phyloP scores from a whole-genome alignment of 2,329 filamentous ascomycete genomes.

The Colletotrichum limetticola region DNA sequence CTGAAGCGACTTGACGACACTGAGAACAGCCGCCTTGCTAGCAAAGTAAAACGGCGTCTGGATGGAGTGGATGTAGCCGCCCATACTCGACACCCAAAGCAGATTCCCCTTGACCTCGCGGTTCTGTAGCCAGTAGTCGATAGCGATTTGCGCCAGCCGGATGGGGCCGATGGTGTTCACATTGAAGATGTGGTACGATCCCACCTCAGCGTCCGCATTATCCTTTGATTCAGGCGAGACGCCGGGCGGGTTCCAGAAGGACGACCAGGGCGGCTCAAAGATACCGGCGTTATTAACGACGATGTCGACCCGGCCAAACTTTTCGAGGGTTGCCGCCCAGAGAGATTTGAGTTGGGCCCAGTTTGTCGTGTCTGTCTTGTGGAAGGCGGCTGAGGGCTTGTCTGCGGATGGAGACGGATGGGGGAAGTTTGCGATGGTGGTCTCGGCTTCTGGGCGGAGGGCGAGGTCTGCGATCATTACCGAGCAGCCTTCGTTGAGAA shows the following conservation, averaged over 20 bases:
- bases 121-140: slow-evolving; percentile 44
- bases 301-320: slow-evolving; percentile 35
- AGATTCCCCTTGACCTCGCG: slow-evolving; percentile 49
- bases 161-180: slow-evolving; percentile 42
- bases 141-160: slow-evolving; percentile 40
- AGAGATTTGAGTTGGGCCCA: slow-evolving; percentile 39
- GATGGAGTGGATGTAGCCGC: slow-evolving; percentile 42
- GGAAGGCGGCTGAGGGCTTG: slow-evolving; percentile 34
- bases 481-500: slow-evolving; percentile 40
- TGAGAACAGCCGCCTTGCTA: slow-evolving; percentile 41
- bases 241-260: slow-evolving; percentile 43
- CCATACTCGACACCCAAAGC: slow-evolving; percentile 42
- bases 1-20: background rate
- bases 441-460: slow-evolving; percentile 39
- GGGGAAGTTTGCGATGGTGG: slow-evolving; percentile 30
- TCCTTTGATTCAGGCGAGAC: slow-evolving; percentile 38
- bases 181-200: slow-evolving; percentile 39
- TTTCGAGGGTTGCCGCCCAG: slow-evolving; percentile 36
- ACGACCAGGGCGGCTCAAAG: slow-evolving; percentile 41
- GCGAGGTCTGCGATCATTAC: slow-evolving; percentile 41
- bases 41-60: slow-evolving; percentile 44
- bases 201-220: slow-evolving; percentile 32
- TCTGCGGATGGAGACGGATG: background rate
- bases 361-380: slow-evolving; percentile 41
- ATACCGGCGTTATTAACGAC: slow-evolving; percentile 36